phyloP scores from a whole-genome alignment of 352 stramenopile species.

The Globisporangium spinosum region DNA sequence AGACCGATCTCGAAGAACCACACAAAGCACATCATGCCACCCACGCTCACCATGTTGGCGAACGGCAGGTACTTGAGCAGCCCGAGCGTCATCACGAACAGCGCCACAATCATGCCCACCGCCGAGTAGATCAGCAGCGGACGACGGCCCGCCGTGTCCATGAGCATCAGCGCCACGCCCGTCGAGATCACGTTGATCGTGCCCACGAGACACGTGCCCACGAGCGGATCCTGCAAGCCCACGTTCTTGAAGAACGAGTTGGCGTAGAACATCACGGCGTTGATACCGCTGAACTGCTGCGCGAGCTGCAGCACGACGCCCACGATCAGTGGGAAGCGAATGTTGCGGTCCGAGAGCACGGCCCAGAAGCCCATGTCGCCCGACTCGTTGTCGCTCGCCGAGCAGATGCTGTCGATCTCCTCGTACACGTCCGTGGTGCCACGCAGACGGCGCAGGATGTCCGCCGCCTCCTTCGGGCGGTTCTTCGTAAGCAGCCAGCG shows the following conservation, averaged over 20 bases:
- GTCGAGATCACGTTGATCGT: conserved; percentile 74
- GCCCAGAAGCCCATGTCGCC: conserved; percentile 62
- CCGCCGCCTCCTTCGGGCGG: conserved; percentile 60
- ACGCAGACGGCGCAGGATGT: conserved; percentile 61
- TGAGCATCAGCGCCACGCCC: conserved; percentile 63
- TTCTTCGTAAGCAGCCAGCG: conserved; percentile 76
- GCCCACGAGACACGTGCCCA: conserved; percentile 59
- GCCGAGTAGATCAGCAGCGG: conserved; percentile 71
- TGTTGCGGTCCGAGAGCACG: conserved; percentile 53
- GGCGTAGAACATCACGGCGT: conserved; percentile 80
- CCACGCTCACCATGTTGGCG: conserved; percentile 51
- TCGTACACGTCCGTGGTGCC: conserved; percentile 77
- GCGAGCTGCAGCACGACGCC: conserved; percentile 60
- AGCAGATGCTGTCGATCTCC: conserved; percentile 80
- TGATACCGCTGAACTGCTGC: conserved; percentile 74
- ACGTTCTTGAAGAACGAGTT: conserved; percentile 77
- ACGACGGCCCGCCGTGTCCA: conserved; percentile 67
- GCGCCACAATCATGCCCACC: conserved; percentile 65
- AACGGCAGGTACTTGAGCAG: conserved; percentile 66
- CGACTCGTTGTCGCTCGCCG: conserved; percentile 70
- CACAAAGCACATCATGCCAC: conserved; percentile 72
- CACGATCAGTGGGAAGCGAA: conserved; percentile 60
- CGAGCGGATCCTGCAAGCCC: conserved; percentile 57
- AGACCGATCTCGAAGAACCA: conserved; percentile 72
- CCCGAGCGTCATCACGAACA: conserved; percentile 58